A percentile compares a stretch with the other conserved stretches of the same genome.
phyloP scores from a whole-genome alignment of 202 grass and related monocot species.

The Panicum hallii region DNA sequence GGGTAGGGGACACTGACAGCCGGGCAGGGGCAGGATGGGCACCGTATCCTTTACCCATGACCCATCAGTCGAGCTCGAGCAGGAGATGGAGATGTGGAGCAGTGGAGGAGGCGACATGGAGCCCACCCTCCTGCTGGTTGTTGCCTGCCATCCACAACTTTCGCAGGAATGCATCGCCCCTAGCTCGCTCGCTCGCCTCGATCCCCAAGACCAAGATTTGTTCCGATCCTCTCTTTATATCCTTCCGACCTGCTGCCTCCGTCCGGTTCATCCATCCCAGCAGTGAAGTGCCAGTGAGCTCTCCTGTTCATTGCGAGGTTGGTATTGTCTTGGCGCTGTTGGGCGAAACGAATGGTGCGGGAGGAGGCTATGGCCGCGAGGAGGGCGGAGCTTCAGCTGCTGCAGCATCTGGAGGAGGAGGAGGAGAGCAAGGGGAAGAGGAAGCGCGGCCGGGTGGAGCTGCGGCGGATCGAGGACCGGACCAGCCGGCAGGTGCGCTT shows the following conservation, averaged over 20 bases:
- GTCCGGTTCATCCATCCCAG: background rate
- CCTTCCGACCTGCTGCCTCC: background rate
- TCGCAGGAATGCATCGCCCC: background rate
- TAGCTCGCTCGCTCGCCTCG: background rate
- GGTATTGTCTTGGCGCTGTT: background rate
- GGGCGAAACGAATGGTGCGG: background rate
- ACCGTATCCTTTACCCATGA: background rate
- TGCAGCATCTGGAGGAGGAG: background rate
- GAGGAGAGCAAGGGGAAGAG: background rate
- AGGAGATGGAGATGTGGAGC: background rate
- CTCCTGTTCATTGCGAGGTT: background rate
- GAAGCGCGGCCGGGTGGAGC: slow-evolving; percentile 51
- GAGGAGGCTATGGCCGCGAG: background rate
- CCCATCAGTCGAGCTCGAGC: background rate
- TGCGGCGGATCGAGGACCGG: slow-evolving; percentile 58
- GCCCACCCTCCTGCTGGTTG: background rate
- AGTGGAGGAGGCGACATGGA: background rate
- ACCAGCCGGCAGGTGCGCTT: slow-evolving; percentile 56
- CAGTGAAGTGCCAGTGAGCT: background rate
- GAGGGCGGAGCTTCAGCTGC: background rate
- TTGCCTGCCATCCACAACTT: slow-evolving; percentile 21
- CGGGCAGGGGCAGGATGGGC: background rate
- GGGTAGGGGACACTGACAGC: background rate
- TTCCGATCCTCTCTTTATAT: slow-evolving; percentile 12
- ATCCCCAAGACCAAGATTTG: background rate